Base-by-base conservation (phyloP, 192 early-diverging fungal genomes). In the Pilobolus umbonatus region DNA sequence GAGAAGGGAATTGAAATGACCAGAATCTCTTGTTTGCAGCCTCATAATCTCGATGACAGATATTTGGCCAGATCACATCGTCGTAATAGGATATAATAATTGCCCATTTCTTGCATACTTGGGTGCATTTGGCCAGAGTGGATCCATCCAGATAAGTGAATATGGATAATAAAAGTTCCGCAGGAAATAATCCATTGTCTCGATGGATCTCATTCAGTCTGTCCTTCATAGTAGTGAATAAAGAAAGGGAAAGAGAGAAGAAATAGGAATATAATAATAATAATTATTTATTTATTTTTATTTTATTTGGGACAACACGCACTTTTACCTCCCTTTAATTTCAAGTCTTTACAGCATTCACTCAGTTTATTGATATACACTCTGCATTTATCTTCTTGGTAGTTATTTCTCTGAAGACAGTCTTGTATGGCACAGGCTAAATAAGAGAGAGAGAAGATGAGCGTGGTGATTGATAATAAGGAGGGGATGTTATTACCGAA, bases 381-480 rank as follows among this genome's bases (percentile, higher is more conserved):
- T 49, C 55, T 60, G 38, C 80, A 81, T 31, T 66, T 68, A 9
- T 42, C 25, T 53, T 81, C 80, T 58, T 81, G 80, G 25, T 73
- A 81, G 38, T 74, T 54, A 39, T 76, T 78, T 26, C 69, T 71
- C 63, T 64, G 51, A 9, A 81, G 57, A 29, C 80, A 81, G n/a
- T 75, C 56, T 57, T 81, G 80, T 54, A 81, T 81, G 14, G 74
- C 76, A 47, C 80, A 81, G 9, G 80, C 80, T 64, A 30, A 10
- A 21, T 47, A 2, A 47, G 25, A 8, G 24, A 57, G 9, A 14
- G 62, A 38, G 10, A 53, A 54, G 42, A 68, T 58, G 28, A 62
- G n/a, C n/a, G n/a, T n/a, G 73, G 19, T 53, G 29, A 12, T 39
- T 39, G 38, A 15, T 39, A 15, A 39, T 10, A 39, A 15, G 38